A percentile compares a stretch with the other conserved stretches of the same genome.
These are phyloP conservation scores for Penicillium hordei DNA, from an alignment of 2,329 filamentous ascomycete genomes.

Conservation along the genomic window DNA sequence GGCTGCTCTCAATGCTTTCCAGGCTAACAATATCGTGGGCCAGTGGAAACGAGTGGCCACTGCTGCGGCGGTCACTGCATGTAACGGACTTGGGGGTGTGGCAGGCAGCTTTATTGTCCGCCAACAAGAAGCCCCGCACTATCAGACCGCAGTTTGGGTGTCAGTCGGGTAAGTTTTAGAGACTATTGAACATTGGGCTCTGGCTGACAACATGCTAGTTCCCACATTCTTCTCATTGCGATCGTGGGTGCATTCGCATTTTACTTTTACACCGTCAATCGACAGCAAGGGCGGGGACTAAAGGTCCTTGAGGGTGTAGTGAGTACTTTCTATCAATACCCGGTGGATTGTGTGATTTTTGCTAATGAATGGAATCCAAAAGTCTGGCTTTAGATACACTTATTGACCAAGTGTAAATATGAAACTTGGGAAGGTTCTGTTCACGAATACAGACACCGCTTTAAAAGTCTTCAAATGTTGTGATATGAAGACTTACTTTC, in stretches of 20 bases:
- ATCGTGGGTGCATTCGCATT: conserved; percentile 54
- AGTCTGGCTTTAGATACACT: conserved; percentile 38
- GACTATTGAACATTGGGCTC: not conserved
- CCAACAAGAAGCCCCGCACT: conserved; percentile 60
- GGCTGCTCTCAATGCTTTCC: conserved; percentile 64
- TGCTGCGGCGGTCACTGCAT: conserved; percentile 59
- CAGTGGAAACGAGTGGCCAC: conserved; percentile 67
- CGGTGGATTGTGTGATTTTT: not conserved
- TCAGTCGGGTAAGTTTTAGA: conserved; percentile 53
- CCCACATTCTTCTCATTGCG: conserved; percentile 58
- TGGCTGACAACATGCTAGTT: conserved; percentile 34
- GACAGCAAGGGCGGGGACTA: conserved; percentile 48
- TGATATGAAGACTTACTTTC: not conserved
- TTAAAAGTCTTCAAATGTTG: not conserved
- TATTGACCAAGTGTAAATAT: conserved; percentile 23
- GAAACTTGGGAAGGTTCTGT: not conserved
- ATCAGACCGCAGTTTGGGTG: conserved; percentile 66
- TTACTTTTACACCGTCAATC: conserved; percentile 57
- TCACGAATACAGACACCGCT: not conserved
- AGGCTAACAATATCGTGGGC: conserved; percentile 62
- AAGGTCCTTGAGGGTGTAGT: conserved; percentile 52
- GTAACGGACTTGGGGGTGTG: conserved; percentile 64
- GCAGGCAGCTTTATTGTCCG: conserved; percentile 67
- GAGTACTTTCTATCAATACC: conserved; percentile 12
- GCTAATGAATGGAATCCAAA: conserved; percentile 1